Base-by-base conservation (phyloP, 1,139 yeast genomes). In the Trichomonascaceae sp. region DNA sequence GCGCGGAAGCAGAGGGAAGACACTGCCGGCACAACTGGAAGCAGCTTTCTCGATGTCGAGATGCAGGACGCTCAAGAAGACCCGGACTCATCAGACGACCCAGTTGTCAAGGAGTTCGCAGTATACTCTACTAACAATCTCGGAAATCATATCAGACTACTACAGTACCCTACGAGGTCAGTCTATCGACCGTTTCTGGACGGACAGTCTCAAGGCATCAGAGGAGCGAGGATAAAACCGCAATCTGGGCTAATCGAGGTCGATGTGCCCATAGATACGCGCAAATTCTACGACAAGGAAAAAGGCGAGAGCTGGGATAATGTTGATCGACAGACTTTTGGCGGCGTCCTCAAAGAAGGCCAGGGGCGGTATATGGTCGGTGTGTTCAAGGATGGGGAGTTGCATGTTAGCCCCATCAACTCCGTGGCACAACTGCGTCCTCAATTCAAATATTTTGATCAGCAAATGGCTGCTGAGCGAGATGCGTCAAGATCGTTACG, bases 401-500 rank as follows among this genome's bases (percentile, higher is more conserved):
- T 85, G 13, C 75, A 80, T 32, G 55, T 87, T 41, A 58, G 73
- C 1, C 84, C 92, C 0, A 64, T 85, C 2, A 69, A 72, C 32
- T 67, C 75, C 16, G 71, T 81, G 0, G 73, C 79, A 0, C 97
- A 87, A 55, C 55, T 89, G 42, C 67, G 95, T 47, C 92, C 97
- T 1, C 70, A 71, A 41, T 84, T 89, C 59, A 70, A 68, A 43
- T 81, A 85, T 51, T 72, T 85, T 34, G 93, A 51, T 23, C 44
- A 44, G 32, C 51, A 48, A 27, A 34, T 39, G 9, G 47, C 48
- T 23, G 51, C 54, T 31, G 49, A 55, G 37, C 46, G 50, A 43
- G 56, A 57, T 35, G 46, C 56, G 37, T 46, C 49, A 43, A 52
- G 56, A 44, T 38, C 56, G 53, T 38, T 46, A 37, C 58, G 51